Evolutionary conservation across 257 asterid genomes (phyloP), one percentile per base, ranked within the genome.

Genomic region (Galeopsis tetrahit): DNA sequence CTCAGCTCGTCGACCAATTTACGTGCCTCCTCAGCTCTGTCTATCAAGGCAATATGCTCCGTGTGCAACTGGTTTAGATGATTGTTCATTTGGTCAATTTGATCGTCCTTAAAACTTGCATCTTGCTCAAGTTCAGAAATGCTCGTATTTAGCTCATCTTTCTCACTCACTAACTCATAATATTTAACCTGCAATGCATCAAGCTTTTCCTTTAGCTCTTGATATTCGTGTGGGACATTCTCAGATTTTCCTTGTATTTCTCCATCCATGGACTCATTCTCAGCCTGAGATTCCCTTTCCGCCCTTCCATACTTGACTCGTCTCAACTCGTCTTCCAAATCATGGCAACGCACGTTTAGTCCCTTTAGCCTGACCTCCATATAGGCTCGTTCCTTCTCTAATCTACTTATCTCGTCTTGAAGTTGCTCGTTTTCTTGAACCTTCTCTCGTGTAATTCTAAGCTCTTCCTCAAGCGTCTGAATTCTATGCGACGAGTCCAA

Each of bases 31-130:
- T 92, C 95, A 0, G 83, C 84, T 39, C 69, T 87, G 0, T 81
- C 53, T 14, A 82, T 82, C 75, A 88, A 48, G 40, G 79, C 74
- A 3, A 77, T 84, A 5, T 89, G 91, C 84, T 88, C 89, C 77
- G 72, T 67, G 63, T 86, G 95, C 77, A 87, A n/a, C 32, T 87
- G 86, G 33, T 86, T 85, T 83, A 91, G 72, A 64, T 89, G 93
- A 75, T 73, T 67, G 77, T 77, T 86, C 93, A 86, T 82, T 55
- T 83, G 81, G 52, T 83, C 84, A 4, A 91, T 77, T 69, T 65
- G 83, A 11, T 70, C 86, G 35, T 83, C 95, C 72, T 83, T 87
- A 2, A 81, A 70, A 58, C 39, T 76, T 32, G 78, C 43, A 64
- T 84, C 93, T n/a, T 67, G 65, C 9, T 55, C 42, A 28, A 79